Conservation (phyloP, 352 stramenopile species). For the Plasmopara muralis region DNA sequence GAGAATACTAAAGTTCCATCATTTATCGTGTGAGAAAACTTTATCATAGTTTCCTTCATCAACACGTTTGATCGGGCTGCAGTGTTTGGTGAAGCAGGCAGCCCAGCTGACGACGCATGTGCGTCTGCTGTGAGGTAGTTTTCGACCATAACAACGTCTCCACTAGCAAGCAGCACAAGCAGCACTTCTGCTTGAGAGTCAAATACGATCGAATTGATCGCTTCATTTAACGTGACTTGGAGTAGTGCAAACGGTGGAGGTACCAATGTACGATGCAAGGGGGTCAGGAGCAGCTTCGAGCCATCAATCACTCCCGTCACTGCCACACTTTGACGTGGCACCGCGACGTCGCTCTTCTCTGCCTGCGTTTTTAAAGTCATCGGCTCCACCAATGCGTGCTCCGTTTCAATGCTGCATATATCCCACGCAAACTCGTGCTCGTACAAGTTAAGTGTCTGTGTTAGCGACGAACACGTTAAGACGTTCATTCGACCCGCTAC, state of each 20-base stretch:
- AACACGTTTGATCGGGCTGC: neutral
- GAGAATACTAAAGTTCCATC: slow-evolving; percentile 4
- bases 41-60: slow-evolving; percentile 9
- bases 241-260: slow-evolving; percentile 58
- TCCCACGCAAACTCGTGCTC: slow-evolving; percentile 58
- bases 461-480: slow-evolving; percentile 16
- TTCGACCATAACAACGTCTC: slow-evolving; percentile 37
- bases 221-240: slow-evolving; percentile 27
- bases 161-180: slow-evolving; percentile 33
- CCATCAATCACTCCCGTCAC: slow-evolving; percentile 58
- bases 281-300: slow-evolving; percentile 52
- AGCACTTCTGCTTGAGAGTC: slow-evolving; percentile 36
- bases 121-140: slow-evolving; percentile 29
- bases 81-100: slow-evolving; percentile 9
- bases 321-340: slow-evolving; percentile 24
- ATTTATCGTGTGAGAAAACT: slow-evolving; percentile 1
- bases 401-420: slow-evolving; percentile 19
- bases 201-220: slow-evolving; percentile 56
- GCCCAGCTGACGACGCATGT: slow-evolving; percentile 13
- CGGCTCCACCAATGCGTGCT: slow-evolving; percentile 4
- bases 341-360: neutral
- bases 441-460: slow-evolving; percentile 19
- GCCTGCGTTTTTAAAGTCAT: neutral
- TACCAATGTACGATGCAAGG: slow-evolving; percentile 54
- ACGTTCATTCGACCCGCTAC: slow-evolving; percentile 31